Percentiles rank a stretch among this genome's conserved stretches.
phyloP scores from a whole-genome alignment of 176 grass and related monocot genomes.

The Panicum miliaceum region DNA sequence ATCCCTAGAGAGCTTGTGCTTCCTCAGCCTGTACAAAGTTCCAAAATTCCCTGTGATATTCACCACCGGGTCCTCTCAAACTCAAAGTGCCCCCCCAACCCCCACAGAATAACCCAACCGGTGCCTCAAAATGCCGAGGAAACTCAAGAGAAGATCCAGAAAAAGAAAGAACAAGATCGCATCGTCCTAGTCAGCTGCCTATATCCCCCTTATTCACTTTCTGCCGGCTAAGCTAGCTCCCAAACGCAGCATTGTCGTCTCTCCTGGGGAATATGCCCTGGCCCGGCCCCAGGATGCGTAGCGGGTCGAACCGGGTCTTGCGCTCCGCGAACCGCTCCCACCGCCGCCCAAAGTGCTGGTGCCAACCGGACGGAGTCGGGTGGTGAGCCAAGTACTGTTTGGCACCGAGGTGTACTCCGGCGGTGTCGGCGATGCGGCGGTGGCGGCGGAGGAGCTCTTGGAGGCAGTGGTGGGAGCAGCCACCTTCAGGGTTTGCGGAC shows the following conservation, averaged over 20 bases:
- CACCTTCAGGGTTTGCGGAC: slow-evolving; percentile 53
- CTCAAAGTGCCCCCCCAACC: not conserved
- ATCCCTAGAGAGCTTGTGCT: slow-evolving; percentile 50
- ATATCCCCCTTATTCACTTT: slow-evolving; percentile 19
- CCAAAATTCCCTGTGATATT: slow-evolving; percentile 45
- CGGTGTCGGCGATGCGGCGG: slow-evolving; percentile 43
- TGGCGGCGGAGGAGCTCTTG: slow-evolving; percentile 57
- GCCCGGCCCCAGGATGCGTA: slow-evolving; percentile 66
- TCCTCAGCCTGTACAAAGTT: slow-evolving; percentile 75
- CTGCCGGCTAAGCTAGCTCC: slow-evolving; percentile 31
- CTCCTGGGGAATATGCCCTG: slow-evolving; percentile 75
- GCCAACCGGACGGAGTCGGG: slow-evolving; percentile 53
- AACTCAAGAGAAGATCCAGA: slow-evolving; percentile 35
- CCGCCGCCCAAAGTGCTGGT: slow-evolving; percentile 53
- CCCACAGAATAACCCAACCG: slow-evolving; percentile 6
- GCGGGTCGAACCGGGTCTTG: slow-evolving; percentile 76
- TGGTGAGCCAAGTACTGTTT: slow-evolving; percentile 85
- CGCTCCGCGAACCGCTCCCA: slow-evolving; percentile 67
- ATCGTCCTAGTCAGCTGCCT: slow-evolving; percentile 37
- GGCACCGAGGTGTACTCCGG: slow-evolving; percentile 40
- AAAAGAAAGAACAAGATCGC: slow-evolving; percentile 37
- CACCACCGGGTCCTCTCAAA: slow-evolving; percentile 35
- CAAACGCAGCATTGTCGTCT: slow-evolving; percentile 23
- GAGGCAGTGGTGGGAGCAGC: slow-evolving; percentile 62
- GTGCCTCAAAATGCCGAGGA: slow-evolving; percentile 44